Evolutionary conservation across 2,329 filamentous ascomycete species (phyloP), one percentile per base, ranked within the genome.

Genomic region (Fusarium fracticaudum): DNA sequence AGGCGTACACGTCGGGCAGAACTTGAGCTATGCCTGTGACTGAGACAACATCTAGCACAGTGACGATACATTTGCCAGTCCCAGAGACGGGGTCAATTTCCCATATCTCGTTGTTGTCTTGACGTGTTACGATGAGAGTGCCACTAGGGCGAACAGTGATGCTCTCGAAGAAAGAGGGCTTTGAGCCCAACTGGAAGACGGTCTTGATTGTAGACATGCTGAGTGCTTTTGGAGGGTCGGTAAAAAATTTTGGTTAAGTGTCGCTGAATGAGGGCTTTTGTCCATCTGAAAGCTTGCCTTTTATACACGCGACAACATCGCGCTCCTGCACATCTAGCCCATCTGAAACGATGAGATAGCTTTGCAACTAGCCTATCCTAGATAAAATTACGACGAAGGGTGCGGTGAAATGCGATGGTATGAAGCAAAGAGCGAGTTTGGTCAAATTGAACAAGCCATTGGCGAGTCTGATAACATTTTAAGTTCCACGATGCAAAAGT

Each of bases 171-270:
- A 43, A 43, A 5, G 41, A 43, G 22, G 41, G n/a, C 15, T 43
- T 43, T 1, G 3, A 17, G 14, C 1, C 10, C 4, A 43, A 1
- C n/a, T 43, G n/a, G n/a, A 43, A 43, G 14, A 43, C n/a, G n/a
- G 41, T 24, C 14, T 43, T 43, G n/a, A 17, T 11, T 43, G 15
- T 17, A 15, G 41, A 24, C 41, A 43, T 43, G 9, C 6, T 24
- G n/a, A 17, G n/a, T 24, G 15, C 11, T 24, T 10, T 43, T 22
- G 12, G 6, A 22, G 11, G 12, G 11, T 40, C 12, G 38, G 7
- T 13, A 22, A 20, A 1, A 22, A 5, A 0, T 22, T 8, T 8
- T 22, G 38, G 20, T 2, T 22, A 2, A 20, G 12, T 13, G 11
- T 8, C 12, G 4, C 14, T 43, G n/a, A 11, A 17, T 24, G 9